Conservation (phyloP, 164 flowering plant genomes). For the Euptelea pleiosperma region DNA sequence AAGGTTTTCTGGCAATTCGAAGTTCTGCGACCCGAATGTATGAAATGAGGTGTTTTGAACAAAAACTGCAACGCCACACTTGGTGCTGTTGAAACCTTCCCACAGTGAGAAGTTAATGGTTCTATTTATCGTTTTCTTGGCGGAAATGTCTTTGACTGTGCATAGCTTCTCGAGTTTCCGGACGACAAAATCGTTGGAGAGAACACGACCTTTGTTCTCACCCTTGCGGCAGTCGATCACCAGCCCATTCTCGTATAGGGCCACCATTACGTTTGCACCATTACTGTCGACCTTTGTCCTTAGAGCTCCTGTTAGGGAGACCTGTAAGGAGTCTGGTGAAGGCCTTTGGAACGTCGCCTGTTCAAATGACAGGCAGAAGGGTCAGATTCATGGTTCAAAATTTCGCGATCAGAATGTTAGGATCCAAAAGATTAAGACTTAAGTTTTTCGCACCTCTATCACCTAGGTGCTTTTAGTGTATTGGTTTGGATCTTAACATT, state of each 20-base stretch:
- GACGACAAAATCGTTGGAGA: slow-evolving; percentile 72
- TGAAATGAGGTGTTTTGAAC: slow-evolving; percentile 57
- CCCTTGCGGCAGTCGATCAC: slow-evolving; percentile 66
- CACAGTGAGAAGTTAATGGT: slow-evolving; percentile 58
- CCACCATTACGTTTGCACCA: slow-evolving; percentile 74
- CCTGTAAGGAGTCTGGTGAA: slow-evolving; percentile 51
- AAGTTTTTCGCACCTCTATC: too few relatives aligned
- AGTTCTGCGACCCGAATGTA: slow-evolving; percentile 62
- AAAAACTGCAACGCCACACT: slow-evolving; percentile 71
- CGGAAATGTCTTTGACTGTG: slow-evolving; percentile 55
- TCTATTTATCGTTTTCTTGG: slow-evolving; percentile 61
- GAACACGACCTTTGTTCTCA: slow-evolving; percentile 76
- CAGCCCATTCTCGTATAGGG: slow-evolving; percentile 62
- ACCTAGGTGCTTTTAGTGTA: too few relatives aligned
- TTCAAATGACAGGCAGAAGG: too few relatives aligned
- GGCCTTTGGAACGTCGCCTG: slow-evolving; percentile 31
- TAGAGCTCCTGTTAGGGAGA: slow-evolving; percentile 59
- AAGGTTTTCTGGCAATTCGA: slow-evolving; percentile 53
- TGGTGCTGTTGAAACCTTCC: slow-evolving; percentile 73
- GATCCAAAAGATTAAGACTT: too few relatives aligned
- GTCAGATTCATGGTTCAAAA: too few relatives aligned
- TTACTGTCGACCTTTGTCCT: slow-evolving; percentile 52
- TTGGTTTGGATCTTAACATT: too few relatives aligned
- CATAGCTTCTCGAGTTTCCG: slow-evolving; percentile 73
- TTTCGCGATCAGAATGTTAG: too few relatives aligned